Conservation (phyloP, 352 stramenopile genomes). For the Phytophthora tubulina region DNA sequence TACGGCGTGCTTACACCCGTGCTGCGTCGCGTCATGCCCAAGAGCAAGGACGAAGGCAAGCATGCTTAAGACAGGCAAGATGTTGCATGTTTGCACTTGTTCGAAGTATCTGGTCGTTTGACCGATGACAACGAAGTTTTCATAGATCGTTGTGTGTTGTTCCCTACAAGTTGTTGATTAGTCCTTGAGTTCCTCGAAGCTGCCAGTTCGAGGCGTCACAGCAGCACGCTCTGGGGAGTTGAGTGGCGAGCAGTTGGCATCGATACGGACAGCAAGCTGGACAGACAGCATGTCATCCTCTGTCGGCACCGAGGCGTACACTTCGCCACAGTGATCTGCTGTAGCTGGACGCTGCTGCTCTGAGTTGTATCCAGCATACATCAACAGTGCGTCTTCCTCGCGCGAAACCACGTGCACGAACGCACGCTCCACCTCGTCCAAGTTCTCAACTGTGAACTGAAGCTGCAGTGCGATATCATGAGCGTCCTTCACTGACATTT, state of each 20-base stretch:
- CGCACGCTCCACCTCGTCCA: slow-evolving; percentile 92
- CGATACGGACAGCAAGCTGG: slow-evolving; percentile 11
- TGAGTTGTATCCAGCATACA: slow-evolving; percentile 44
- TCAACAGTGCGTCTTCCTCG: slow-evolving; percentile 57
- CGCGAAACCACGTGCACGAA: slow-evolving; percentile 91
- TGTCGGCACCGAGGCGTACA: slow-evolving; percentile 32
- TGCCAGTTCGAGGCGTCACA: slow-evolving; percentile 14
- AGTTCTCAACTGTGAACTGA: slow-evolving; percentile 93
- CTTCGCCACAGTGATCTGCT: slow-evolving; percentile 19
- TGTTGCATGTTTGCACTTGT: slow-evolving; percentile 7
- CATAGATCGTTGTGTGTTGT: slow-evolving; percentile 26
- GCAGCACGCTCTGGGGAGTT: slow-evolving; percentile 20
- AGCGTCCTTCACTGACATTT: slow-evolving; percentile 92
- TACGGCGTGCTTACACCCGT: slow-evolving; percentile 78
- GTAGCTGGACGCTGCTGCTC: slow-evolving; percentile 20
- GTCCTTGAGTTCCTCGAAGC: slow-evolving; percentile 29
- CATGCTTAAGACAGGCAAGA: slow-evolving; percentile 30
- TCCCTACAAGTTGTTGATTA: slow-evolving; percentile 3
- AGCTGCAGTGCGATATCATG: slow-evolving; percentile 96
- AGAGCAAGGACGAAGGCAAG: slow-evolving; percentile 57
- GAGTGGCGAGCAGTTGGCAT: slow-evolving; percentile 1
- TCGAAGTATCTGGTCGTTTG: no score
- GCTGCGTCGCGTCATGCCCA: slow-evolving; percentile 74
- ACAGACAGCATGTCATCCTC: slow-evolving; percentile 19
- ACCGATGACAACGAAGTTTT: slow-evolving; percentile 5